Conservation (phyloP, 2,329 filamentous ascomycete genomes). For the Bipolaris bicolor region DNA sequence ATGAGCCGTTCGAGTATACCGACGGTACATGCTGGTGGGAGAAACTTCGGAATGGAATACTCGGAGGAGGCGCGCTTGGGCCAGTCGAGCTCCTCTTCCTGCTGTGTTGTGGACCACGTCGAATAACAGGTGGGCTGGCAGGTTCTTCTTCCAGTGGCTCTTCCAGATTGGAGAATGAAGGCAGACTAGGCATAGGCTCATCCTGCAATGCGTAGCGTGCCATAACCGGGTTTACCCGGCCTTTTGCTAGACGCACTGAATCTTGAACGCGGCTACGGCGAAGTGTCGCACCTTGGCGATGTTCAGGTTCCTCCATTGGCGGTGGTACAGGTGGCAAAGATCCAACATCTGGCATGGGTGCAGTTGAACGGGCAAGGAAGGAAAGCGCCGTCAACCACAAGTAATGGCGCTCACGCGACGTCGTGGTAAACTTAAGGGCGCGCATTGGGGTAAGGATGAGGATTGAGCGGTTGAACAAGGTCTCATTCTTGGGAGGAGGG, state of each 20-base stretch:
- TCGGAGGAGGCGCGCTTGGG: conserved; percentile 71
- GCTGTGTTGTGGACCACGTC: conserved; percentile 72
- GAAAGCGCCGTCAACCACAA: conserved; percentile 93
- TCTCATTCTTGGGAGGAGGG: conserved; percentile 73
- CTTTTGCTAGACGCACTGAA: conserved; percentile 87
- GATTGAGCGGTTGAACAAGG: conserved; percentile 89
- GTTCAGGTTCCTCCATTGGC: conserved; percentile 46
- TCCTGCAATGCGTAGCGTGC: conserved; percentile 43
- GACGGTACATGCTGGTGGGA: conserved; percentile 58
- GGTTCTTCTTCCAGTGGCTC: conserved; percentile 65
- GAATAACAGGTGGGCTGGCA: conserved; percentile 74
- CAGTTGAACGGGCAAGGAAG: conserved; percentile 89
- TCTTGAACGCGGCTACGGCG: conserved; percentile 74
- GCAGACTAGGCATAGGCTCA: conserved; percentile 41
- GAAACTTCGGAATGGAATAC: conserved; percentile 76
- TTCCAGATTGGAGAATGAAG: conserved; percentile 37
- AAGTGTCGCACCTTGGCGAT: conserved; percentile 46
- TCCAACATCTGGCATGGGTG: conserved; percentile 77
- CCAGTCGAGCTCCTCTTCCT: conserved; percentile 91
- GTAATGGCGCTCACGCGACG: conserved; percentile 83
- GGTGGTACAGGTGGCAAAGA: conserved; percentile 51
- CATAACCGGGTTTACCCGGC: conserved; percentile 55
- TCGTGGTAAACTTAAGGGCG: conserved; percentile 92
- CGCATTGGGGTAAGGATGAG: conserved; percentile 91
- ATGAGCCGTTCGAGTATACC: conserved; percentile 48